Evolutionary conservation across 441 rosid species (phyloP).

Genomic region (Populus hybrid): DNA sequence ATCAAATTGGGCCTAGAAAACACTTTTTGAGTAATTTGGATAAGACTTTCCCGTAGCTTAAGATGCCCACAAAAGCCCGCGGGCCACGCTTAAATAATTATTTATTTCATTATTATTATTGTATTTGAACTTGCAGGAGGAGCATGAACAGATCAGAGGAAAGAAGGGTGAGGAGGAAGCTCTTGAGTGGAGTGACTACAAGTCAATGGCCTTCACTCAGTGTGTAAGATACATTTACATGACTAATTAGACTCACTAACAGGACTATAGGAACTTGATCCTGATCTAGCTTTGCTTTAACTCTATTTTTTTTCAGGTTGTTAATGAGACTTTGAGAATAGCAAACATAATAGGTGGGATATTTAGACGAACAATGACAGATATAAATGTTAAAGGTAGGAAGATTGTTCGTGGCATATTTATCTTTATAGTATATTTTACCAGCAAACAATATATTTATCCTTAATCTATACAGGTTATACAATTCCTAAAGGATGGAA

Average conservation of each 20-base stretch:
- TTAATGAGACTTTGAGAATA: slow-evolving; percentile 80
- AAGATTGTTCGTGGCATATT: background rate
- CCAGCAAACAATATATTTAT: background rate
- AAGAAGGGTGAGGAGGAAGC: slow-evolving; percentile 44
- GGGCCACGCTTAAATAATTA: background rate
- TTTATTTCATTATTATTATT: background rate
- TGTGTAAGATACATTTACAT: slow-evolving; percentile 52
- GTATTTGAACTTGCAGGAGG: slow-evolving; percentile 49
- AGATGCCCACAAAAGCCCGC: background rate
- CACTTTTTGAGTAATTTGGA: background rate
- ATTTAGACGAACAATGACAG: slow-evolving; percentile 73
- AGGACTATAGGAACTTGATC: background rate
- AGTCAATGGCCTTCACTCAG: slow-evolving; percentile 96
- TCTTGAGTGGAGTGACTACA: slow-evolving; percentile 89
- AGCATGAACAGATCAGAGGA: slow-evolving; percentile 73
- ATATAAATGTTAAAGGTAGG: slow-evolving; percentile 70
- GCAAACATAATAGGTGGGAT: slow-evolving; percentile 93
- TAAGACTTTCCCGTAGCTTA: background rate
- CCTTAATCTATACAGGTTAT: slow-evolving; percentile 41
- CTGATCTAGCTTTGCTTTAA: background rate
- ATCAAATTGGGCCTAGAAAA: slow-evolving; percentile 3
- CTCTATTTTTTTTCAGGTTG: slow-evolving; percentile 44
- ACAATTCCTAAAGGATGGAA: slow-evolving; percentile 92
- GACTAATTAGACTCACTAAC: background rate
- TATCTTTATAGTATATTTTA: background rate